Percentiles rank a stretch among this genome's conserved stretches.
These are phyloP conservation scores for Colletotrichum sp. DNA, from an alignment of 2,329 filamentous ascomycete species.

Conservation along the genomic window DNA sequence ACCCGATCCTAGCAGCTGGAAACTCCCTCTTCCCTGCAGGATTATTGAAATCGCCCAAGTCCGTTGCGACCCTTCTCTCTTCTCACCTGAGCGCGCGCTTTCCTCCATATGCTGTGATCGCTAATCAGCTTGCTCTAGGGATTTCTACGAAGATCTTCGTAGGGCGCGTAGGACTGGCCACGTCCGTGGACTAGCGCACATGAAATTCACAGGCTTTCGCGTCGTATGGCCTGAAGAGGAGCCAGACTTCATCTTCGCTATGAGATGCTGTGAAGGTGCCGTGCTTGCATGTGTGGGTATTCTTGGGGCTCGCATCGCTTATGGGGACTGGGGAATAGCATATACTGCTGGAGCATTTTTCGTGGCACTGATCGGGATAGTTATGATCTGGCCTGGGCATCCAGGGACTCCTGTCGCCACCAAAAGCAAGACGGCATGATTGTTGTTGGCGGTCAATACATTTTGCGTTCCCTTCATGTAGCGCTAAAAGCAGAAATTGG, in stretches of 20 bases:
- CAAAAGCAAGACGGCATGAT: not conserved
- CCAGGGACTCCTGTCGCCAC: rapidly evolving
- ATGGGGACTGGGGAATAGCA: not conserved
- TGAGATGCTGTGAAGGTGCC: not conserved
- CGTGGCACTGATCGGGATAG: not conserved
- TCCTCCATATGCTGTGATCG: no score
- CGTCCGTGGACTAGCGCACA: not conserved
- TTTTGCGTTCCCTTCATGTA: rapidly evolving
- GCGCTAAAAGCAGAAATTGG: no score
- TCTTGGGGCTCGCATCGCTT: not conserved
- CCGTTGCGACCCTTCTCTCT: no score
- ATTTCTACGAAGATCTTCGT: no score
- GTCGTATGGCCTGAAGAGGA: not conserved
- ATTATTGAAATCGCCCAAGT: rapidly evolving
- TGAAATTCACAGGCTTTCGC: not conserved
- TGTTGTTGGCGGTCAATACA: rapidly evolving
- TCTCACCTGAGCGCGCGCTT: no score
- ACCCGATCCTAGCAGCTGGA: rapidly evolving
- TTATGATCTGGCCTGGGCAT: not conserved
- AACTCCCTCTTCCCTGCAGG: not conserved
- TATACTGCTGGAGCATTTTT: slow-evolving; percentile 4
- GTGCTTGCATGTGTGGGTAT: not conserved
- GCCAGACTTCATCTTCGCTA: rapidly evolving
- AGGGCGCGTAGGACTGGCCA: not conserved
- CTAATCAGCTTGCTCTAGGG: rapidly evolving